Evolutionary conservation across 371 early-diverging fungal genomes (phyloP), one percentile per base, ranked within the genome.

Genomic region (Chytridium lagenaria): DNA sequence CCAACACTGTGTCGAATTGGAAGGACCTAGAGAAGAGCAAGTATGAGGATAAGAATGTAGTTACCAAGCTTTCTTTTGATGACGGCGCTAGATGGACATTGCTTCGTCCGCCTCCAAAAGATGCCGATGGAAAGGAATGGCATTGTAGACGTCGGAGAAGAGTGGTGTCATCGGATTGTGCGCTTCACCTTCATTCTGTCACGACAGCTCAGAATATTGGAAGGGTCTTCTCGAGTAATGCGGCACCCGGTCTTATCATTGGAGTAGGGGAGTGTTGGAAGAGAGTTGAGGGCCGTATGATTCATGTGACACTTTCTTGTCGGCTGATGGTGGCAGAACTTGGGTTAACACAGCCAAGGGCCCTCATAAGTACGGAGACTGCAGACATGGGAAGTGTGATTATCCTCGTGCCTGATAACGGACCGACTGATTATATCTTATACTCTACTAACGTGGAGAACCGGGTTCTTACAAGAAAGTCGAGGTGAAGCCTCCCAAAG

Each of bases 241-340:
- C 90, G 2, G 92, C 96, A 15, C 90, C 96, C 0, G 98, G 98
- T 50, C 82, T 94, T 12, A 77, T 96, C 40, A 83, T 96, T 85
- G 98, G 95, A 26, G 95, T 97, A 10, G 98, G n/a, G 98, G 7
- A 92, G 87, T 71, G 96, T 94, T 16, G 96, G 97, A 15, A 57
- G 82, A 0, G 75, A 83, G 65, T 83, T 97, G 22, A 63, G 86
- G n/a, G 36, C 86, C 87, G 22, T 93, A 92, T 78, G 87, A 85
- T 23, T 86, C 90, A 40, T 90, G 93, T 67, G 93, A 94, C 77
- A 94, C 94, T 0, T 97, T 92, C 73, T 59, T 95, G 51, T 91
- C 90, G 2, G 83, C 70, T 34, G 80, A 82, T 66, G 74, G 78
- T 39, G 84, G 84, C 16, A 59, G 55, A 51, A 74, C 77, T 12